A percentile compares a stretch with the other conserved stretches of the same genome.
Conservation (phyloP, 306 rosid species). For the Begonia peltatifolia region DNA sequence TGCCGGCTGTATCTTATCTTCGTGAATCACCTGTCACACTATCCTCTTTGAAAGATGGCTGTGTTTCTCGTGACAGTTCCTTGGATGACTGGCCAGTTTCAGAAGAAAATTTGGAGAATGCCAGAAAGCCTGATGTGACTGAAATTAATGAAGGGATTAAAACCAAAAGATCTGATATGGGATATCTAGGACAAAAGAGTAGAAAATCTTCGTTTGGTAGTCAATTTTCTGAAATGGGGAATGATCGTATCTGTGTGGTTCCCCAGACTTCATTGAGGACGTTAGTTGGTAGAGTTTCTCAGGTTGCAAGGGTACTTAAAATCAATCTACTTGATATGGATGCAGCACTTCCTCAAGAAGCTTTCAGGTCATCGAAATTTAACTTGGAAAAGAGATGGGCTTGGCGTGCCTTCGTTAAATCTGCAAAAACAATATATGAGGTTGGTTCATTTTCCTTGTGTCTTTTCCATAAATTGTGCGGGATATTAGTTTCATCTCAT, state of each 20-base stretch:
- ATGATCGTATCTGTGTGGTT: conserved; percentile 54
- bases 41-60: conserved; percentile 23
- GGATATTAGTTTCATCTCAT: not conserved
- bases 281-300: conserved; percentile 60
- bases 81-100: conserved; percentile 26
- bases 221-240: conserved; percentile 36
- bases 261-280: conserved; percentile 77
- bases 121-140: conserved; percentile 23
- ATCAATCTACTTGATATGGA: conserved; percentile 84
- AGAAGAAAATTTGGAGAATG: conserved; percentile 25
- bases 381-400: conserved; percentile 65
- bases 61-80: conserved; percentile 18
- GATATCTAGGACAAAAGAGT: conserved; percentile 28
- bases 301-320: conserved; percentile 61
- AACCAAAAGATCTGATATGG: conserved; percentile 21
- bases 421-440: conserved; percentile 75
- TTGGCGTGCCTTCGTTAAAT: conserved; percentile 86
- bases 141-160: conserved; percentile 21
- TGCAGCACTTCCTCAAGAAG: conserved; percentile 68
- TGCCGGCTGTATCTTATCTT: conserved; percentile 32
- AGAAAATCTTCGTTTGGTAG: conserved; percentile 18
- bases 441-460: conserved; percentile 25
- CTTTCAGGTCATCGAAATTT: conserved; percentile 64
- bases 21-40: conserved; percentile 25
- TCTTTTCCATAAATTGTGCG: conserved; percentile 1